Evolutionary conservation across 371 early-diverging fungal species (phyloP).

Genomic region (Apophysomyces trapeziformis): DNA sequence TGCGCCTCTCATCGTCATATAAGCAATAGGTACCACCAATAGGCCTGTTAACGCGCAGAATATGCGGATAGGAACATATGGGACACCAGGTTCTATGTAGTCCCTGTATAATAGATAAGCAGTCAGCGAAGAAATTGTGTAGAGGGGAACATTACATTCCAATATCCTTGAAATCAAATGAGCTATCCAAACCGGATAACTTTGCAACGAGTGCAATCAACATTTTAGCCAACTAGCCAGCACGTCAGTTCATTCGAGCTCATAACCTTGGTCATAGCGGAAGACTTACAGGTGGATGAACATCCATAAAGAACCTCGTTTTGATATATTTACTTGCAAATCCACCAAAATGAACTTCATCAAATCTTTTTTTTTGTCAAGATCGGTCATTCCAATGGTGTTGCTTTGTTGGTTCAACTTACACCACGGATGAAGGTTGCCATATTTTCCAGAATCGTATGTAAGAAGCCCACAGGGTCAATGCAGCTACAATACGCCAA

Average conservation of each 20-base stretch:
- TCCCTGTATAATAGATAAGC: constrained; percentile 26
- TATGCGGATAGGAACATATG: constrained; percentile 47
- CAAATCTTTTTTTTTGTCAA: constrained; percentile 15
- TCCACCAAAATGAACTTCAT: constrained; percentile 97
- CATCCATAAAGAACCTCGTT: constrained; percentile 96
- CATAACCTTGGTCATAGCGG: not conserved
- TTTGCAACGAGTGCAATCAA: constrained; percentile 85
- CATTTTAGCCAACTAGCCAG: constrained; percentile 87
- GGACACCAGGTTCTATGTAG: constrained; percentile 45
- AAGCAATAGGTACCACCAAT: constrained; percentile 51
- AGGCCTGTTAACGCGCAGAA: constrained; percentile 47
- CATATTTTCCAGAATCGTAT: constrained; percentile 49
- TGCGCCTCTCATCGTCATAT: constrained; percentile 46
- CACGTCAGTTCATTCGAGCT: not conserved
- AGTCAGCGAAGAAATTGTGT: not conserved
- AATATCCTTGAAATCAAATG: constrained; percentile 90
- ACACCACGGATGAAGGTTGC: constrained; percentile 56
- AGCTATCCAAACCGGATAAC: constrained; percentile 85
- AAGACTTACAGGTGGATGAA: constrained; percentile 58
- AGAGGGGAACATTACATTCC: constrained; percentile 62
- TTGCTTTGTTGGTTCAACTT: constrained; percentile 16
- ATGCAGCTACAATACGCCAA: constrained; percentile 35
- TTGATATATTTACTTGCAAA: constrained; percentile 96
- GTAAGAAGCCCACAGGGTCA: constrained; percentile 47
- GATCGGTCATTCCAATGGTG: too few species aligned